Base-by-base conservation (phyloP, 2,329 filamentous ascomycete species). In the Stachybotrys chartarum region DNA sequence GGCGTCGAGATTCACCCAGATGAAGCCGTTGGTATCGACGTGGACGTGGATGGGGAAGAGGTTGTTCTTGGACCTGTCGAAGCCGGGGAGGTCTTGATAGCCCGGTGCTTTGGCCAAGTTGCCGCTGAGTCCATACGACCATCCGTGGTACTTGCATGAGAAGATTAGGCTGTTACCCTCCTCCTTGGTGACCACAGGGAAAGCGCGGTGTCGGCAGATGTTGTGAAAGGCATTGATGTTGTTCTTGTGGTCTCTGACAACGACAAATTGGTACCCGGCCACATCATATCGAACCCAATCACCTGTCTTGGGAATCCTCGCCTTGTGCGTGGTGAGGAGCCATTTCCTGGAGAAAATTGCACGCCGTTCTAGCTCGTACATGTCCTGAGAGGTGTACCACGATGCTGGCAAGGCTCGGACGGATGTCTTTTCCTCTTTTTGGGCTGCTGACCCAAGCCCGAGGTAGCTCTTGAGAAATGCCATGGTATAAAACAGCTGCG, bases 161-260 rank as follows among this genome's bases (percentile, higher is more conserved):
- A 86, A 74, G 42, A 85, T 76, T 59, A 69, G 74, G 51, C 75
- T 75, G 47, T 73, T 74, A 3, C 83, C 83, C 10, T 74, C 68
- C 3, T 78, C 73, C 48, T 76, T 73, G 5, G 72, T 74, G 8
- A 83, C 79, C 8, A 85, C 76, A 0, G 81, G 80, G 62, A 80
- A 86, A 24, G 83, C 83, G 7, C 83, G 74, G 64, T 85, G 83
- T 2, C 83, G 71, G 67, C 83, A 85, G 42, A 85, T 73, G 61
- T 86, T 85, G 69, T 85, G 83, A 64, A 85, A 85, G 16, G 75
- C 82, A 56, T 81, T 78, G 66, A 84, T 77, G 6, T 75, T 73
- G 10, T 75, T 76, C 8, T 77, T 68, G 30, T 77, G 74, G 62
- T 83, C 79, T 16, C 68, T 69, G 53, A 74, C 70, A 11, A 84